These are phyloP conservation scores for Fraxinus angustifolia DNA, from an alignment of 305 asterid genomes.

Conservation along the genomic window DNA sequence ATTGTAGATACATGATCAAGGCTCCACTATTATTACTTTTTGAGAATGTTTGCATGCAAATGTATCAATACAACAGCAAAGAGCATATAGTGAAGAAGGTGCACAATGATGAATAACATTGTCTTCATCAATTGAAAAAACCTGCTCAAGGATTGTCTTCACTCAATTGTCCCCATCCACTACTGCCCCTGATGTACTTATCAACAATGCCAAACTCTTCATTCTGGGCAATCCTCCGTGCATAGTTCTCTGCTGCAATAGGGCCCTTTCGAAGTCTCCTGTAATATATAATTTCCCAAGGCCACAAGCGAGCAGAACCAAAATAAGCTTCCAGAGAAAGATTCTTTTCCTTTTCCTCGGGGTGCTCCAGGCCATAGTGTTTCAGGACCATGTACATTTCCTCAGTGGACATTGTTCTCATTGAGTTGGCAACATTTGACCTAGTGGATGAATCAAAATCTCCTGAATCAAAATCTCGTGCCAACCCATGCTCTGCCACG, in stretches of 20 bases:
- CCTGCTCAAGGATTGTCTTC: conserved; percentile 27
- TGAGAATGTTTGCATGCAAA: background rate
- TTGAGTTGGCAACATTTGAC: conserved; percentile 25
- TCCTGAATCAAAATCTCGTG: background rate
- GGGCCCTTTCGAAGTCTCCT: conserved; percentile 54
- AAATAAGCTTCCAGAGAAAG: conserved; percentile 43
- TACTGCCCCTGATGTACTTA: conserved; percentile 55
- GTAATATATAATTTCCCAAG: conserved; percentile 62
- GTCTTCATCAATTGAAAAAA: conserved; percentile 3
- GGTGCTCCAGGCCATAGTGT: conserved; percentile 42
- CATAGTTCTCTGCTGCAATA: conserved; percentile 47
- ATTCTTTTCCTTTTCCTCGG: conserved; percentile 33
- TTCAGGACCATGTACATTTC: conserved; percentile 44
- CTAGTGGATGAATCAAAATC: conserved; percentile 8
- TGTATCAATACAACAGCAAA: background rate
- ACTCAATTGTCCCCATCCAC: conserved; percentile 51
- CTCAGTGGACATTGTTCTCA: conserved; percentile 33
- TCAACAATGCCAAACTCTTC: conserved; percentile 54
- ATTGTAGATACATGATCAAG: background rate
- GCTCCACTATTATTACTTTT: background rate
- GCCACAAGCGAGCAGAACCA: conserved; percentile 67
- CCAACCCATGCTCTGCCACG: conserved; percentile 14
- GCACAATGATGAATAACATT: background rate
- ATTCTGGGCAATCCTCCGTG: conserved; percentile 49
- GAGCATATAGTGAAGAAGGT: background rate